Evolutionary conservation across 176 grass and related monocot species (phyloP), one percentile per base, ranked within the genome.

Genomic region (Raddia distichophylla): DNA sequence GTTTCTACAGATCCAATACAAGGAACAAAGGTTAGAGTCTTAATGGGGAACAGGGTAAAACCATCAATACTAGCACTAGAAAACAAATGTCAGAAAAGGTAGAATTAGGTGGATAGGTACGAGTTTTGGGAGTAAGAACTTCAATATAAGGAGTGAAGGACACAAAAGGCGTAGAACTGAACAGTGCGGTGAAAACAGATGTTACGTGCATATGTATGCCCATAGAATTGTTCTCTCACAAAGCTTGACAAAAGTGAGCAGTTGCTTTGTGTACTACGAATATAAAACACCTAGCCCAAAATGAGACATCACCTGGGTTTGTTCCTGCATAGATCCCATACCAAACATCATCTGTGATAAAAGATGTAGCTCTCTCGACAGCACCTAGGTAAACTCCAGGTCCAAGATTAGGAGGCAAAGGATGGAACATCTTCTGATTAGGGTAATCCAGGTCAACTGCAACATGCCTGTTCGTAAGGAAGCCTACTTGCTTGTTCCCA

Each of bases 401-500:
- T 16, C 96, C 96, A 65, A 98, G 96, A 84, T 98, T 98, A 47
- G 96, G 93, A 51, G 96, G 96, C 78, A 98, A 86, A 14, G 96
- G 96, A 86, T 98, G 96, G 92, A 98, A 98, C 96, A 98, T 98
- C 82, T 98, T 98, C 75, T 98, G 96, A 71, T 95, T 98, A 83
- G 96, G 96, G 74, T 95, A 98, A 81, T 98, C 96, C 67, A 98
- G 84, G 85, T 98, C 96, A 69, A 98, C 96, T 3, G 96, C 93
- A 35, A 95, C 96, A 90, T 98, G 96, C 6, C 93, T 86, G 7
- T 98, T 98, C 0, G 96, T 98, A 67, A 98, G 73, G 82, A 98
- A 98, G 10, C 96, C 96, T 57, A 95, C 91, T 93, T 95, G 96
- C 35, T 91, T 93, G 81, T 93, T 98, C 48, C 96, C 96, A 73